phyloP scores from a whole-genome alignment of 352 stramenopile genomes.

The Phytophthora aleatoria region DNA sequence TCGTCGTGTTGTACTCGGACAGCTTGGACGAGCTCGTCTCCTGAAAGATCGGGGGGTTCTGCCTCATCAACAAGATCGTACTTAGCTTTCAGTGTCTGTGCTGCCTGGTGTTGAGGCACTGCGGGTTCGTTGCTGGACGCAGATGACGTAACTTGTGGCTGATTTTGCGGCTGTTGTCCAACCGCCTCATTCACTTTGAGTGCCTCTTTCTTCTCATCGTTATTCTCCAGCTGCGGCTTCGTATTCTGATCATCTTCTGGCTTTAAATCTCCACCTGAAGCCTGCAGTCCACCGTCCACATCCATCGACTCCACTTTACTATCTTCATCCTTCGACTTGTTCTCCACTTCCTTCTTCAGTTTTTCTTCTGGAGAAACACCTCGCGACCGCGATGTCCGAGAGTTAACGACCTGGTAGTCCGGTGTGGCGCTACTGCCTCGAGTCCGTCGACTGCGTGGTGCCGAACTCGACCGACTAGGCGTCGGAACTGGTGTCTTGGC shows the following conservation, averaged over 20 bases:
- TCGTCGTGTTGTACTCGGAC: slow-evolving; percentile 22
- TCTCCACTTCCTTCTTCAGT: not conserved
- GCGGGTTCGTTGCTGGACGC: no score
- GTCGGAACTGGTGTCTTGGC: not conserved
- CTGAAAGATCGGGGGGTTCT: slow-evolving; percentile 13
- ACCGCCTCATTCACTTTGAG: not conserved
- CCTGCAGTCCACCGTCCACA: not conserved
- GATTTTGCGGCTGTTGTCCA: no score
- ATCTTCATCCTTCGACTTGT: not conserved
- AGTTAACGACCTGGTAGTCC: not conserved
- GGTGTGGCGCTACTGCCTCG: slow-evolving; percentile 12
- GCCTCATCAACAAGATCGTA: not conserved
- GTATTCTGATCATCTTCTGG: no score
- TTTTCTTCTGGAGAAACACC: no score
- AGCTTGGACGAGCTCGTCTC: slow-evolving; percentile 28
- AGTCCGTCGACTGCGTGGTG: slow-evolving; percentile 18
- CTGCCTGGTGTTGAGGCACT: not conserved
- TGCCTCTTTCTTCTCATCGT: not conserved
- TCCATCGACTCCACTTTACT: not conserved
- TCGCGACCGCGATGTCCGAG: not conserved
- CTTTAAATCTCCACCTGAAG: no score
- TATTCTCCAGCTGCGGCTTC: not conserved
- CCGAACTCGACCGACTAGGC: slow-evolving; percentile 17
- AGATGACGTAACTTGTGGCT: no score
- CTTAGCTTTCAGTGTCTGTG: slow-evolving; percentile 4